Evolutionary conservation across 805 yeast genomes (phyloP), one percentile per base, ranked within the genome.

Genomic region (Wickerhamomyces subpelliculosus): DNA sequence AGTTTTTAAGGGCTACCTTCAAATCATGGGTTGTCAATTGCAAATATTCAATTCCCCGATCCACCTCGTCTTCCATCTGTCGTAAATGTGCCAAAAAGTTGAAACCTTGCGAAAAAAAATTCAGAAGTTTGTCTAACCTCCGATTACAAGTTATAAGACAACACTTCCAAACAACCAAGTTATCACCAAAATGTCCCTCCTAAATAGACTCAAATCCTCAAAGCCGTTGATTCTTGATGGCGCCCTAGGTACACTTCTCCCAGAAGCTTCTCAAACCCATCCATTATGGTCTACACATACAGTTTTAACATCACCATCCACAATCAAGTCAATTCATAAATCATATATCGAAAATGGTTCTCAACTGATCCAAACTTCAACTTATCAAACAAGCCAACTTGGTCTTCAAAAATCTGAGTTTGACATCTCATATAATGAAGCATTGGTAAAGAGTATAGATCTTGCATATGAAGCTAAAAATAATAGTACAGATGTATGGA

Each of bases 231-330:
- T 48, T 3, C 45, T 50, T 2, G 55, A 51, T 32, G 55, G 55
- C 20, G 52, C 55, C 1, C 19, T 47, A 9, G 55, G 55, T 2
- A 47, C 55, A 1, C 36, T 45, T 3, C 43, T 51, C 2, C 52
- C 55, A 7, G 19, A 33, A 26, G 45, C 37, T 16, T 37, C 49
- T 3, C 54, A 51, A 27, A 13, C 33, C 1, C 54, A 49, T 33
- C 59, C 64, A 10, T 59, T 80, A n/a, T 80, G 88, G 88, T 73
- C 82, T 1, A 78, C 82, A 0, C 52, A 64, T 30, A 70, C 73
- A 1, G 58, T 78, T 12, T 40, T 72, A 8, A 54, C 60, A 5
- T 46, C 65, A 22, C 80, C 79, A 0, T 53, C 62, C 13, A 55
- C 58, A 17, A 57, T 80, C n/a, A 48, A 55, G 23, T 45, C 59